Percentiles rank a stretch among this genome's conserved stretches.
Evolutionary conservation across 2,329 filamentous ascomycete genomes (phyloP).

Genomic region (Hypomyces perniciosus): DNA sequence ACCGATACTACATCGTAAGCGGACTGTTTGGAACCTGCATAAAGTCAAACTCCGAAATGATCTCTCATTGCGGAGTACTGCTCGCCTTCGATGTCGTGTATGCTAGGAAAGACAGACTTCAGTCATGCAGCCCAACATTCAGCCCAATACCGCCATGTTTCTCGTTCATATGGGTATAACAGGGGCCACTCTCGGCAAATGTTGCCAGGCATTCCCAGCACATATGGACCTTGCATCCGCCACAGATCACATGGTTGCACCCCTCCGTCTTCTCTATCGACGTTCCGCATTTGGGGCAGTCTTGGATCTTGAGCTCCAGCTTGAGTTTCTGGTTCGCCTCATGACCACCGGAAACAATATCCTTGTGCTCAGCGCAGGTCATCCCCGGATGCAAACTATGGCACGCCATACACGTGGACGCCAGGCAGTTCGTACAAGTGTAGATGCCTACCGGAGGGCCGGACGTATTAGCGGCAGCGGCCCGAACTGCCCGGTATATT

Average conservation of each 20-base stretch:
- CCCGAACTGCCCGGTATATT: constrained; percentile 30
- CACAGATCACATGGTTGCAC: constrained; percentile 43
- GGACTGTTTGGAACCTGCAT: too few species aligned
- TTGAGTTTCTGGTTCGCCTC: constrained; percentile 26
- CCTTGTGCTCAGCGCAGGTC: constrained; percentile 30
- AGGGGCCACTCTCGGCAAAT: neutral
- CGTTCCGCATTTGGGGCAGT: constrained; percentile 36
- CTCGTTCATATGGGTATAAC: constrained; percentile 5
- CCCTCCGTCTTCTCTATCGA: constrained; percentile 38
- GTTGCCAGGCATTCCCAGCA: constrained; percentile 41
- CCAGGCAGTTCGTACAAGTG: constrained; percentile 33
- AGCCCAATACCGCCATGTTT: neutral
- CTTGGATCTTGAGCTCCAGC: constrained; percentile 30
- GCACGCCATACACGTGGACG: constrained; percentile 30
- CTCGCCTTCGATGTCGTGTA: too few species aligned
- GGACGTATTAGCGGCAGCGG: constrained; percentile 1
- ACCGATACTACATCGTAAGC: too few species aligned
- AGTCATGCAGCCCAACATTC: too few species aligned
- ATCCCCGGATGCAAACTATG: constrained; percentile 26
- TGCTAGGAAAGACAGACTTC: too few species aligned
- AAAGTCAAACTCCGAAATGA: too few species aligned
- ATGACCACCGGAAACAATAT: constrained; percentile 20
- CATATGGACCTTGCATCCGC: constrained; percentile 35
- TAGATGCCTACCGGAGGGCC: constrained; percentile 12
- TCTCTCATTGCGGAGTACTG: too few species aligned